Percentiles rank a stretch among this genome's conserved stretches.
Conservation (phyloP, 345 rosid genomes). For the Citrus mangshanensis region DNA sequence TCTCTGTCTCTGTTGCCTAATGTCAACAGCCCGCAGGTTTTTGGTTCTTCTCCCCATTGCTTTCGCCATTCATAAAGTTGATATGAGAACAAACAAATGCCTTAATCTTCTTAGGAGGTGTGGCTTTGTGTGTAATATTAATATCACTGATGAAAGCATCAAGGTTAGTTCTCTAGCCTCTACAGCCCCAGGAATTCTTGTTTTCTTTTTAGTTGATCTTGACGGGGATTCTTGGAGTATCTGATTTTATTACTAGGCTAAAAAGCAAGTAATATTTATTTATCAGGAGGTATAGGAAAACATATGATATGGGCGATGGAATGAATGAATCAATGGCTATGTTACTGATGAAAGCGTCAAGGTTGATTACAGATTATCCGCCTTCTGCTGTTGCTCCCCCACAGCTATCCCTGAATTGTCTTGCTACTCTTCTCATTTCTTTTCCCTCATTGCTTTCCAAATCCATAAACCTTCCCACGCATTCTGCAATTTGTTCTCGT, state of each 20-base stretch:
- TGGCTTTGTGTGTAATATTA: too few relatives aligned
- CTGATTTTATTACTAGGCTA: too few relatives aligned
- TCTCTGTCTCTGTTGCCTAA: too few relatives aligned
- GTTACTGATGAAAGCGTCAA: slow-evolving; percentile 17
- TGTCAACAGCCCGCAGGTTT: neutral
- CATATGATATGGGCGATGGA: neutral
- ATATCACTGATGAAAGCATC: slow-evolving; percentile 9
- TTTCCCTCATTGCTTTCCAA: slow-evolving; percentile 8
- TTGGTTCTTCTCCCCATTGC: slow-evolving; percentile 28
- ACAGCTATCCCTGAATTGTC: neutral
- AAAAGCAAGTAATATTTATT: too few relatives aligned
- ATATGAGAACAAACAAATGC: too few relatives aligned
- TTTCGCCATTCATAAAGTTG: slow-evolving; percentile 27
- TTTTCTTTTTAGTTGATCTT: too few relatives aligned
- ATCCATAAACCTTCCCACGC: slow-evolving; percentile 8
- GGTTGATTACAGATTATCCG: slow-evolving; percentile 17
- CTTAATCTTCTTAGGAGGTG: too few relatives aligned
- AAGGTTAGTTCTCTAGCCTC: neutral
- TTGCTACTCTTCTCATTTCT: neutral
- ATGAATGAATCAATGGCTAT: neutral
- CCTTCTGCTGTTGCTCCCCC: neutral
- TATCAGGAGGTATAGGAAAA: neutral
- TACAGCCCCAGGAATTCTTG: too few relatives aligned
- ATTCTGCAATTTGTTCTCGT: slow-evolving; percentile 7
- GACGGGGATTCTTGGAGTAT: too few relatives aligned